Evolutionary conservation across 257 asterid genomes (phyloP).

Genomic region (Solanum virginianum): DNA sequence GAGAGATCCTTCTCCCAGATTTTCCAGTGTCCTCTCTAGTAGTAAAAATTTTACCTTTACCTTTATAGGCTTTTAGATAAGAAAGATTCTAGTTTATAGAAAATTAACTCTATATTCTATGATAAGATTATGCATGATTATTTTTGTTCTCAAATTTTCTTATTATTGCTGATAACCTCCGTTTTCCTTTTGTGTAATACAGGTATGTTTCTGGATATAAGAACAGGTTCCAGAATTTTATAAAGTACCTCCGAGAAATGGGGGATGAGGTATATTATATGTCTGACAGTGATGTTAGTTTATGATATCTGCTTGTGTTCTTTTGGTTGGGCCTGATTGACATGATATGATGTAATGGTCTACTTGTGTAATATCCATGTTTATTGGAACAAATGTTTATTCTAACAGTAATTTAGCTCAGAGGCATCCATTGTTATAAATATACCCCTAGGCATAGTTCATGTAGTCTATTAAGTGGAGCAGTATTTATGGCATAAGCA

Average conservation of each 20-base stretch:
- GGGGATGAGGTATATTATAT: conserved; percentile 80
- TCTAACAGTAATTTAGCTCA: background rate
- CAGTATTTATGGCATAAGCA: background rate
- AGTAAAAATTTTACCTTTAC: background rate
- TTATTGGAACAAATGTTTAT: background rate
- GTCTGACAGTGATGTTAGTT: background rate
- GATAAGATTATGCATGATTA: background rate
- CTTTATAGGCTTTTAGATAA: background rate
- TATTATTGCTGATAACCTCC: background rate
- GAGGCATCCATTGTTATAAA: background rate
- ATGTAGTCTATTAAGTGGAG: background rate
- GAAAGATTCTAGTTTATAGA: background rate
- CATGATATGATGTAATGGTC: background rate
- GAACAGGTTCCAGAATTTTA: conserved; percentile 96
- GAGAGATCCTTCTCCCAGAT: background rate
- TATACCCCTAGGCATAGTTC: background rate
- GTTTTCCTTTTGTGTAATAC: conserved; percentile 17
- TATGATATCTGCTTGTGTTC: background rate
- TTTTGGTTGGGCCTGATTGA: background rate
- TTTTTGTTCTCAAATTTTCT: background rate
- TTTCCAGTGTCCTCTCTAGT: background rate
- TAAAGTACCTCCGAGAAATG: conserved; percentile 88
- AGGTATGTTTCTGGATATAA: conserved; percentile 95
- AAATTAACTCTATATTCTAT: background rate
- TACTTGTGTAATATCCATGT: background rate